A percentile compares a stretch with the other conserved stretches of the same genome.
These are phyloP conservation scores for Solanum aculeatissimum DNA, from an alignment of 305 asterid species.

Conservation along the genomic window DNA sequence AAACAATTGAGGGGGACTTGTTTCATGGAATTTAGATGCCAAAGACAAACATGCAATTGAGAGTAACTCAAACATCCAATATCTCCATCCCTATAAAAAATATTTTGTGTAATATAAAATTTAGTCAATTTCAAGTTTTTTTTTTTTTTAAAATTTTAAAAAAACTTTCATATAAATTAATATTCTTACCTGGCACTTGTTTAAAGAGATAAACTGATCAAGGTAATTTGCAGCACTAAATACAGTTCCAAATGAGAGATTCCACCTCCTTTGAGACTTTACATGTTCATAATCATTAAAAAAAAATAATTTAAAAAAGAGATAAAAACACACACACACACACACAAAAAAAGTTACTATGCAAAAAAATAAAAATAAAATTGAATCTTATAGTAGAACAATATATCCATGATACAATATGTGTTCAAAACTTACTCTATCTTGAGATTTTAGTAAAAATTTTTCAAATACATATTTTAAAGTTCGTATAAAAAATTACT, in stretches of 20 bases:
- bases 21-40: conserved; percentile 51
- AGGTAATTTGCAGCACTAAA: conserved; percentile 55
- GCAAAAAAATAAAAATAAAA: neutral
- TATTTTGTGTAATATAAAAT: neutral
- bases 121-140: neutral
- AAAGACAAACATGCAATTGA: conserved; percentile 54
- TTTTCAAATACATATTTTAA: neutral
- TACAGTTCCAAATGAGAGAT: conserved; percentile 35
- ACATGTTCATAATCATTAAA: neutral
- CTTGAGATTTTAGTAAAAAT: neutral
- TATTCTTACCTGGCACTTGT: conserved; percentile 32
- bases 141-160: neutral
- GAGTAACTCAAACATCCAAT: conserved; percentile 52
- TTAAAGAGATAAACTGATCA: conserved; percentile 51
- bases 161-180: neutral
- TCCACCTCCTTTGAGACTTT: conserved; percentile 43
- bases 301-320: neutral
- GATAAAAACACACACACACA: neutral
- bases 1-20: conserved; percentile 15
- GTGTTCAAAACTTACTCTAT: neutral
- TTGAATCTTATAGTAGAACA: neutral
- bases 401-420: neutral
- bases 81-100: conserved; percentile 37
- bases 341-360: neutral
- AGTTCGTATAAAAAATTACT: neutral